Conservation (phyloP, 192 early-diverging fungal genomes). For the Backusella mclennaniae region DNA sequence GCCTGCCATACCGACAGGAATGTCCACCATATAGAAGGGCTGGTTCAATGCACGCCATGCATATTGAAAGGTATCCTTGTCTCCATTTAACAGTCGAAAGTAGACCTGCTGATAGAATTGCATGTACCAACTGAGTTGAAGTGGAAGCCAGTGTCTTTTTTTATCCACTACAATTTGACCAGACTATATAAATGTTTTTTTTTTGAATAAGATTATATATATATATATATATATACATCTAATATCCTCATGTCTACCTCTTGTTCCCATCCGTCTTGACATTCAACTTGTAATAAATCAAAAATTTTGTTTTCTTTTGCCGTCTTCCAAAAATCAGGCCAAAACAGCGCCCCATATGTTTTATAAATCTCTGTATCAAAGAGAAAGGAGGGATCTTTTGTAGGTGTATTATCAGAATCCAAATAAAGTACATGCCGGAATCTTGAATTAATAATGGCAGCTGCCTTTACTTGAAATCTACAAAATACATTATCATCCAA, state of each 20-base stretch:
- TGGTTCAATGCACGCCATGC: conserved; percentile 29
- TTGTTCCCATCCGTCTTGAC: conserved; percentile 40
- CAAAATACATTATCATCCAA: neutral
- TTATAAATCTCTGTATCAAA: conserved; percentile 38
- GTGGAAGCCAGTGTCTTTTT: conserved; percentile 26
- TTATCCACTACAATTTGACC: conserved; percentile 39
- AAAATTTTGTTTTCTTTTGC: conserved; percentile 35
- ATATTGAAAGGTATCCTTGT: conserved; percentile 40
- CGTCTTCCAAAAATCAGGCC: conserved; percentile 51
- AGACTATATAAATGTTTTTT: conserved; percentile 14
- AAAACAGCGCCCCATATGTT: conserved; percentile 41
- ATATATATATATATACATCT: neutral
- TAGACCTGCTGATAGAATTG: conserved; percentile 32
- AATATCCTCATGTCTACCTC: conserved; percentile 11
- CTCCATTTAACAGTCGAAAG: conserved; percentile 35
- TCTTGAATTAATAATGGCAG: conserved; percentile 40
- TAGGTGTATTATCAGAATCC: conserved; percentile 47
- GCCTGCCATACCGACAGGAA: conserved; percentile 30
- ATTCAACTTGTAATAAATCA: conserved; percentile 27
- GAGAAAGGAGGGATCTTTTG: conserved; percentile 40
- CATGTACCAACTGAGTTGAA: conserved; percentile 35
- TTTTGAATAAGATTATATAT: neutral
- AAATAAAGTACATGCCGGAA: conserved; percentile 45
- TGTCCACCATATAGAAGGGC: conserved; percentile 17
- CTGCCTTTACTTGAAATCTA: conserved; percentile 43